These are phyloP conservation scores for Harringtonia lauricola DNA, from an alignment of 2,329 filamentous ascomycete species.

Conservation along the genomic window DNA sequence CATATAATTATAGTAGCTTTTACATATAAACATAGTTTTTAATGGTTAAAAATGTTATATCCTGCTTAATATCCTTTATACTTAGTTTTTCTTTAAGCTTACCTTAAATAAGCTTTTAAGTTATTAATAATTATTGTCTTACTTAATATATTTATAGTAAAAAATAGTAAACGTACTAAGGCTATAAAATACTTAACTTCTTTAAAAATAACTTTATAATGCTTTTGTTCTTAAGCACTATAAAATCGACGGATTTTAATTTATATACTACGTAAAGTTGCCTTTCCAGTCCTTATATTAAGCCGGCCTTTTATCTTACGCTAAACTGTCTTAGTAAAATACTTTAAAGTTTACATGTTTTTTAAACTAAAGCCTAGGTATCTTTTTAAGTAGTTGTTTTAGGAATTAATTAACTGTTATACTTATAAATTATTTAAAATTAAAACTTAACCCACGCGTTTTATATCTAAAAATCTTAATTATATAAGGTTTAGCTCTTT, in stretches of 20 bases:
- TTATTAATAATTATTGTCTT: constrained; percentile 1
- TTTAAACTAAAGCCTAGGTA: neutral
- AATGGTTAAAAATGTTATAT: constrained; percentile 5
- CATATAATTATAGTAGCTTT: too few species aligned
- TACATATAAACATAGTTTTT: constrained; percentile 6
- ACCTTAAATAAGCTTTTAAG: constrained; percentile 7
- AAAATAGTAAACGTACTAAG: constrained; percentile 1
- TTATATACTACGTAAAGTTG: constrained; percentile 2
- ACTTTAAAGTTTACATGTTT: constrained; percentile 5
- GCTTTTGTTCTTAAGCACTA: constrained; percentile 3
- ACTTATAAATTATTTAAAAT: neutral
- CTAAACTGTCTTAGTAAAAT: constrained; percentile 4
- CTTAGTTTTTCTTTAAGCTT: constrained; percentile 4
- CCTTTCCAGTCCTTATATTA: constrained; percentile 1
- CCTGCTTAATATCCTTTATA: constrained; percentile 1
- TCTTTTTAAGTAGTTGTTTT: constrained; percentile 3
- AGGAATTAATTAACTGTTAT: neutral
- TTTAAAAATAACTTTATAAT: constrained; percentile 1
- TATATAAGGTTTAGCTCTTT: constrained; percentile 1
- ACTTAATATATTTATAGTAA: neutral
- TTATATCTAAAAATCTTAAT: constrained; percentile 3
- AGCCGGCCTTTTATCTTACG: constrained; percentile 3
- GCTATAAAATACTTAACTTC: constrained; percentile 7
- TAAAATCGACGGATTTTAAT: constrained; percentile 6
- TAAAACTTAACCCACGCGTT: neutral